Base-by-base conservation (phyloP, 805 yeast species). In the Wickerhamomyces rabaulensis region DNA sequence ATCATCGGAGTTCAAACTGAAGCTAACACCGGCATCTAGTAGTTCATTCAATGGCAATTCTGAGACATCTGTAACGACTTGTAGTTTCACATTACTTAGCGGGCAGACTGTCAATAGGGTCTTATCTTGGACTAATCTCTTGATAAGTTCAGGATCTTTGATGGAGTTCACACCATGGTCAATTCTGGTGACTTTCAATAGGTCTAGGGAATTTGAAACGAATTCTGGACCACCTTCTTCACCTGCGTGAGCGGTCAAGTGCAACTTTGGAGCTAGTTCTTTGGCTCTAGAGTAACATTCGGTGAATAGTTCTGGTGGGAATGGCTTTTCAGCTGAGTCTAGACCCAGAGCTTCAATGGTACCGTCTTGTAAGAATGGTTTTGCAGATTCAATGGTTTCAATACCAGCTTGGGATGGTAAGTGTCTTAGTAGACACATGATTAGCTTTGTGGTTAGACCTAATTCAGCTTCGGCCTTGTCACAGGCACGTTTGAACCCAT, bases 241-340 rank as follows among this genome's bases (percentile, higher is more conserved):
- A 57, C 95, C 95, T 3, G 94, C 95, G 59, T 87, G 95, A 2
- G 95, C 92, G 33, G 95, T 87, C 45, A 84, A 70, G 36, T 79
- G 75, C 46, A 82, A 74, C 21, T 76, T 66, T 21, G 83, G 79
- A 57, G 71, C 76, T 38, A 69, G 60, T 21, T 69, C 66, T 45
- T 69, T 70, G 8, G 85, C 74, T 19, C 62, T 57, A 9, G 64
- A 55, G 62, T 82, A 87, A 61, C 89, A 82, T 42, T 83, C 86
- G 13, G 66, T 67, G 58, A 86, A 87, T 42, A 83, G 60, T 43
- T 76, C 72, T 10, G 95, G 92, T 15, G 91, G 92, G 66, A 82
- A 82, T 29, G 88, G 90, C 50, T 70, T 78, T 62, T 87, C 96
- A 36, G 88, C 69, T 3, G 94, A 85, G 62, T 86, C 92, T 46